These are phyloP conservation scores for Coniosporium apollinis DNA, from an alignment of 495 filamentous ascomycete genomes.

Conservation along the genomic window DNA sequence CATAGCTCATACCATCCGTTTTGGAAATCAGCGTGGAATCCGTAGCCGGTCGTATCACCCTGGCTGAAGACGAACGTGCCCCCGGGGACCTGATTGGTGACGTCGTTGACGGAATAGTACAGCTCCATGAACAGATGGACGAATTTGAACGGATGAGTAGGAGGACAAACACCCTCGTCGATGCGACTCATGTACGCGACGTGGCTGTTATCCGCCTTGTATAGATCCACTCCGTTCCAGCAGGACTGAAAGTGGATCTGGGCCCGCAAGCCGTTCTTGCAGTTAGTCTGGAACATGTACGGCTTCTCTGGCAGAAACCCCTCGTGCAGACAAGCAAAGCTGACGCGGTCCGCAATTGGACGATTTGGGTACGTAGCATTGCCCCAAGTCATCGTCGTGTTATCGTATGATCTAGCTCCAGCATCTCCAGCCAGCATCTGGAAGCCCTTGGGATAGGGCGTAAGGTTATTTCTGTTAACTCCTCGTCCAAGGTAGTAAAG, in stretches of 20 bases:
- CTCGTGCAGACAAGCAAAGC: slow-evolving; percentile 20
- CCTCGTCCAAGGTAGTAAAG: slow-evolving; percentile 31
- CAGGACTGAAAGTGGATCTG: slow-evolving; percentile 16
- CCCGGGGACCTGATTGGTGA: slow-evolving; percentile 5
- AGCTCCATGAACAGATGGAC: slow-evolving; percentile 13
- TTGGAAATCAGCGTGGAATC: slow-evolving; percentile 16
- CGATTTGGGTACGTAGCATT: slow-evolving; percentile 11
- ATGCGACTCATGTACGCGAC: slow-evolving; percentile 17
- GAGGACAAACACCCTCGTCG: slow-evolving; percentile 17
- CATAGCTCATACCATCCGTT: slow-evolving; percentile 20
- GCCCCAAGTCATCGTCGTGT: slow-evolving; percentile 14
- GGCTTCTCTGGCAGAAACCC: slow-evolving; percentile 5
- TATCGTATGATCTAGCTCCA: slow-evolving; percentile 21
- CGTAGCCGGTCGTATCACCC: slow-evolving; percentile 15
- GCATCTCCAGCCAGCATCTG: slow-evolving; percentile 28
- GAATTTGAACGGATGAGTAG: slow-evolving; percentile 7
- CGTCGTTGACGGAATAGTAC: slow-evolving; percentile 7
- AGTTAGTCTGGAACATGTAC: slow-evolving; percentile 13
- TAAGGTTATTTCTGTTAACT: slow-evolving; percentile 17
- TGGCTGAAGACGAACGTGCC: slow-evolving; percentile 10
- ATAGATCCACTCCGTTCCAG: slow-evolving; percentile 15
- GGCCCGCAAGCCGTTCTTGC: slow-evolving; percentile 14
- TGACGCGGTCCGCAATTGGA: slow-evolving; percentile 24
- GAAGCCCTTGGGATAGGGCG: slow-evolving; percentile 29
- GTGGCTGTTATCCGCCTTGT: slow-evolving; percentile 14